These are phyloP conservation scores for Raddia distichophylla DNA, from an alignment of 176 grass and related monocot genomes.

Conservation along the genomic window DNA sequence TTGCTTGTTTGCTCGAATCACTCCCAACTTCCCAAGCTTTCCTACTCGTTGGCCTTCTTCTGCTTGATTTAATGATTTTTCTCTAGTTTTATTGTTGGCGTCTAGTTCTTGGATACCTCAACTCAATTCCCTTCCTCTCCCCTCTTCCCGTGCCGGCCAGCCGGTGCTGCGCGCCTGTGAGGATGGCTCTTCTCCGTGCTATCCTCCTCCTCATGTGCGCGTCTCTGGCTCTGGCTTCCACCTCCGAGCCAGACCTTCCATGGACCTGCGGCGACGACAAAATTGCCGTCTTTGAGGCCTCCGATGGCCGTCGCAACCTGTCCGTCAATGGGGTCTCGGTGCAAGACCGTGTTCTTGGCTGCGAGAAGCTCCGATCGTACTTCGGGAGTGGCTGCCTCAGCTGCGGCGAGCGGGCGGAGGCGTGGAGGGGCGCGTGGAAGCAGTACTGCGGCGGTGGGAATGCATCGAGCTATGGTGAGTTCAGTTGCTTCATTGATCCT, in stretches of 20 bases:
- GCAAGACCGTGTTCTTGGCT: constrained; percentile 58
- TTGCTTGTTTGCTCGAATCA: not conserved
- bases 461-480: constrained; percentile 51
- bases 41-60: not conserved
- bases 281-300: constrained; percentile 46
- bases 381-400: constrained; percentile 61
- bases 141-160: too few species aligned
- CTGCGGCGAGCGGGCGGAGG: constrained; percentile 45
- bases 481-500: constrained; percentile 30
- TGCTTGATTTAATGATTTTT: constrained; percentile 21
- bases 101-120: constrained; percentile 14
- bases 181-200: constrained; percentile 32
- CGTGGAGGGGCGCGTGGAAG: constrained; percentile 48
- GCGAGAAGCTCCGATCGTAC: constrained; percentile 68
- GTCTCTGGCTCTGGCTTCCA: constrained; percentile 39
- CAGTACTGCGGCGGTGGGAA: constrained; percentile 57
- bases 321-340: constrained; percentile 62
- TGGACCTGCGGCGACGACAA: constrained; percentile 67
- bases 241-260: constrained; percentile 34
- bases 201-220: constrained; percentile 51
- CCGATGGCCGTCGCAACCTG: constrained; percentile 48
- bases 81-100: not conserved
- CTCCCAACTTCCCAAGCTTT: constrained; percentile 27
- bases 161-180: not conserved
- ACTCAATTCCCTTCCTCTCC: too few species aligned